Percentiles rank a stretch among this genome's conserved stretches.
Evolutionary conservation across 306 rosid genomes (phyloP).

Genomic region (Corylus heterophylla): DNA sequence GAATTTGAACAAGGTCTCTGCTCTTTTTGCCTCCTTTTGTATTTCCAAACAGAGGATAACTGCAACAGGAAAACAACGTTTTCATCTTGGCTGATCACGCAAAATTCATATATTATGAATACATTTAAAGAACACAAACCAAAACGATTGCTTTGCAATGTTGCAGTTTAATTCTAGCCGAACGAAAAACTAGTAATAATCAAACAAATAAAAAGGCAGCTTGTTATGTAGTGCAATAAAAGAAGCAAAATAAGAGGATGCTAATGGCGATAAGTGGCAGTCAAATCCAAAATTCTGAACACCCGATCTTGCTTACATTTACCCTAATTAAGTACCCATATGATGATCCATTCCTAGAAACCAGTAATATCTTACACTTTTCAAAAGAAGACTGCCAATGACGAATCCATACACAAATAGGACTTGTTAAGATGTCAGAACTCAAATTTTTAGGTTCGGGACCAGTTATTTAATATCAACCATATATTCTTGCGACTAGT

Average conservation of each 20-base stretch:
- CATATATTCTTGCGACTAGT: too few relatives aligned
- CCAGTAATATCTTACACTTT: neutral
- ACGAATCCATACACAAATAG: neutral
- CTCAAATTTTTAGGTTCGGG: too few relatives aligned
- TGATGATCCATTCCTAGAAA: neutral
- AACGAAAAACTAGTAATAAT: neutral
- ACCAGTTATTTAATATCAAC: too few relatives aligned
- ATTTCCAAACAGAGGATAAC: slow-evolving; percentile 89
- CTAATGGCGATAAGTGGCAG: neutral
- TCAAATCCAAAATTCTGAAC: neutral
- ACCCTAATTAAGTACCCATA: neutral
- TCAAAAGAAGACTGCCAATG: neutral
- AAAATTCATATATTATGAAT: neutral
- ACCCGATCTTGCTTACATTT: neutral
- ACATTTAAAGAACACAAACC: neutral
- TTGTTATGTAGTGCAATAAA: neutral
- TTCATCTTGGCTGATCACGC: neutral
- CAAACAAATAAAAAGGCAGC: neutral
- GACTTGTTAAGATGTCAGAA: too few relatives aligned
- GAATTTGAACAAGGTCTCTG: slow-evolving; percentile 77
- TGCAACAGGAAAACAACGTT: slow-evolving; percentile 32
- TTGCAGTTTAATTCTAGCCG: neutral
- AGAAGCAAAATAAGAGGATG: neutral
- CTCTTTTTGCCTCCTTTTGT: slow-evolving; percentile 80
- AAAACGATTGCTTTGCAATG: neutral